Conservation (phyloP, 2,329 filamentous ascomycete genomes). For the Beauveria asiatica region DNA sequence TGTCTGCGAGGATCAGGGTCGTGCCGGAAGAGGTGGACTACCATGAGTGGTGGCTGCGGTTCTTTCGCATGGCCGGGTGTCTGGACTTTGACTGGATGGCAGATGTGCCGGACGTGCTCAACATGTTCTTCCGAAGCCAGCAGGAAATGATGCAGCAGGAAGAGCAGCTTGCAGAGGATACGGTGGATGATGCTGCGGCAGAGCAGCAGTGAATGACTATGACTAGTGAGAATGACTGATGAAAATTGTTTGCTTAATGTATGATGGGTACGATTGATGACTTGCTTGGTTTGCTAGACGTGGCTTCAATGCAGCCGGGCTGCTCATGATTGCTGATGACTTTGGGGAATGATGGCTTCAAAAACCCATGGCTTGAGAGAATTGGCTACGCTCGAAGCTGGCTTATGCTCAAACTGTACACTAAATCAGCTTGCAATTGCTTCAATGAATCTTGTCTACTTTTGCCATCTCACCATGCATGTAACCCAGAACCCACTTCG, state of each 20-base stretch:
- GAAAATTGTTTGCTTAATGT: background rate
- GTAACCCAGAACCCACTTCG: background rate
- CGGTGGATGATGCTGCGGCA: background rate
- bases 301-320: background rate
- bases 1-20: background rate
- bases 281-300: conserved; percentile 1
- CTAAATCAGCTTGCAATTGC: background rate
- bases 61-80: conserved; percentile 11
- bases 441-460: background rate
- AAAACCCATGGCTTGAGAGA: background rate
- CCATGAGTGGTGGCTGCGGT: conserved; percentile 11
- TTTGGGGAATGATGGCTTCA: background rate
- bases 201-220: background rate
- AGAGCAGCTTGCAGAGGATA: background rate
- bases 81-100: conserved; percentile 11
- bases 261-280: background rate
- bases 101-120: conserved; percentile 1
- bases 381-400: background rate
- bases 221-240: background rate
- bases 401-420: background rate
- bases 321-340: background rate
- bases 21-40: conserved; percentile 6
- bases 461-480: background rate
- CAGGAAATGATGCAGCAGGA: background rate
- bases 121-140: background rate